Evolutionary conservation across 2,329 filamentous ascomycete species (phyloP).

Genomic region (Allantophomopsis cytisporea): DNA sequence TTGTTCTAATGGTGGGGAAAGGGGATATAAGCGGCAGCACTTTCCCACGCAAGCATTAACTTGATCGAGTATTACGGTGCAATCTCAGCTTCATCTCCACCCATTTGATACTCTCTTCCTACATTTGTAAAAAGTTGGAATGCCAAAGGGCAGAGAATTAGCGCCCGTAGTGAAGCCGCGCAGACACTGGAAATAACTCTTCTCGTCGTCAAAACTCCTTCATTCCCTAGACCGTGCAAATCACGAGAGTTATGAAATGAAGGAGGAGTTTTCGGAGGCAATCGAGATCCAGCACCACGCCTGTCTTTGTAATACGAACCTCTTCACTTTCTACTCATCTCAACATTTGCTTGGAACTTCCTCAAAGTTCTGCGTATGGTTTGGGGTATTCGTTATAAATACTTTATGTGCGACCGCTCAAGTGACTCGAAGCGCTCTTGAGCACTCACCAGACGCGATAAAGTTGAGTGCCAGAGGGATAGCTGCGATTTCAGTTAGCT

Average conservation of each 20-base stretch:
- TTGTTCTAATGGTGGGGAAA: slow-evolving; percentile 14
- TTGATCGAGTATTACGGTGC: slow-evolving; percentile 96
- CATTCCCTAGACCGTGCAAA: too few relatives aligned
- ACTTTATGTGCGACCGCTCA: not conserved
- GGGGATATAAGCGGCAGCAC: slow-evolving; percentile 67
- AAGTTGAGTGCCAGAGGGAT: slow-evolving; percentile 77
- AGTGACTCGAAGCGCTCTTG: slow-evolving; percentile 9
- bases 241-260: slow-evolving; percentile 3
- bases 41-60: slow-evolving; percentile 99
- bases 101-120: slow-evolving; percentile 12
- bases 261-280: too few relatives aligned
- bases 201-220: not conserved
- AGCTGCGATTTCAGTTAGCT: slow-evolving; percentile 31
- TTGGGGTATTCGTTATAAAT: slow-evolving; percentile 6
- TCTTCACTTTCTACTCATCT: slow-evolving; percentile 16
- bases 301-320: slow-evolving; percentile 20
- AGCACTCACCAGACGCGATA: slow-evolving; percentile 79
- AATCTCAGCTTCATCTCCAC: slow-evolving; percentile 68
- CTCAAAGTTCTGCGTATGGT: not conserved
- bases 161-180: slow-evolving; percentile 75
- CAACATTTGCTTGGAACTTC: slow-evolving; percentile 12
- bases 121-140: slow-evolving; percentile 34
- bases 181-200: slow-evolving; percentile 13
- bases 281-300: too few relatives aligned
- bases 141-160: slow-evolving; percentile 35